phyloP scores from a whole-genome alignment of 1,284 basidiomycete species.

The Cerioporus squamosus region DNA sequence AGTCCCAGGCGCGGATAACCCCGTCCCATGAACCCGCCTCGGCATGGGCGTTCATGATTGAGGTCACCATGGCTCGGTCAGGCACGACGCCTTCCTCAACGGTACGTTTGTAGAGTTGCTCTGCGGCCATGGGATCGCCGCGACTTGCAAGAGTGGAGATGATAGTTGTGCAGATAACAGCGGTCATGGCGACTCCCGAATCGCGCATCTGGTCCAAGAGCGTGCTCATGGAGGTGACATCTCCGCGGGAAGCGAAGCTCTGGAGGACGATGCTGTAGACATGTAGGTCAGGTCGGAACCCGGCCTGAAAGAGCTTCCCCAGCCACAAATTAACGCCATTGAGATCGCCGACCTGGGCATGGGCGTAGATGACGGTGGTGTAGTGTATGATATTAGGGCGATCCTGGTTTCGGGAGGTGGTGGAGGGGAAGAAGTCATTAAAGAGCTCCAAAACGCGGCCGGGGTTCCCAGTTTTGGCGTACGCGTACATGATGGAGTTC shows the following conservation, averaged over 20 bases:
- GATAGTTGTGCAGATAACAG: constrained; percentile 69
- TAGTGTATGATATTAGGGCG: constrained; percentile 56
- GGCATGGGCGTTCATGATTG: constrained; percentile 86
- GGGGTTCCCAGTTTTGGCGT: constrained; percentile 50
- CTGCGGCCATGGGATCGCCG: constrained; percentile 71
- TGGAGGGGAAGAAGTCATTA: constrained; percentile 52
- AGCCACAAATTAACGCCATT: constrained; percentile 63
- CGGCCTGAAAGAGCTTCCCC: constrained; percentile 51
- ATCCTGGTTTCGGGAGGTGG: constrained; percentile 18
- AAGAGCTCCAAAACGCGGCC: constrained; percentile 56
- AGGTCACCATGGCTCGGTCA: constrained; percentile 66
- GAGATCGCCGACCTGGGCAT: constrained; percentile 54
- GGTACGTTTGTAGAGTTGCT: constrained; percentile 70
- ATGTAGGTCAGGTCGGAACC: constrained; percentile 54
- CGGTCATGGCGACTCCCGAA: constrained; percentile 52
- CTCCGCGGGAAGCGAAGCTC: constrained; percentile 60
- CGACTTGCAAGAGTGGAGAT: constrained; percentile 71
- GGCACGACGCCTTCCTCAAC: constrained; percentile 64
- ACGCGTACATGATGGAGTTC: constrained; percentile 55
- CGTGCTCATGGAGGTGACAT: constrained; percentile 56
- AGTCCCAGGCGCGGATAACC: constrained; percentile 76
- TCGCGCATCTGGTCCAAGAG: constrained; percentile 70
- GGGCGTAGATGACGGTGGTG: constrained; percentile 59
- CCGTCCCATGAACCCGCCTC: constrained; percentile 82
- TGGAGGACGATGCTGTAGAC: constrained; percentile 69